Base-by-base conservation (phyloP, 371 early-diverging fungal genomes). In the Phascolomyces articulosus region DNA sequence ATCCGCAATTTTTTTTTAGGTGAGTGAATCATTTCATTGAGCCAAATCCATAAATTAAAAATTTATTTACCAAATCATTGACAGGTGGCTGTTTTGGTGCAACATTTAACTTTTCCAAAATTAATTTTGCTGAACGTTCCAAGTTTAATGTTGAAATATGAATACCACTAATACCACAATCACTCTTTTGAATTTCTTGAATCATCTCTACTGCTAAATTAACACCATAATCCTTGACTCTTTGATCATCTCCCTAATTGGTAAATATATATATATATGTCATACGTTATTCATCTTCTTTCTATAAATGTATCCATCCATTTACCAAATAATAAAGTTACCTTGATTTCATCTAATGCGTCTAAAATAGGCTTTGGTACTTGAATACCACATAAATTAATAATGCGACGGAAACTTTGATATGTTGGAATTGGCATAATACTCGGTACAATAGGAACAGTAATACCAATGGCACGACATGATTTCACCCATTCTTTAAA, bases 351-450 rank as follows among this genome's bases (percentile, higher is more conserved):
- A 34, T 95, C 96, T 57, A 98, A 74, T 40, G 74, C 87, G 4
- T 77, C 75, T 51, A 83, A 63, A 23, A 98, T 84, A 8, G 69
- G 15, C 13, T 77, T 66, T 0, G 98, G 98, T 16, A 98, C 94
- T 15, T 73, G 67, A 29, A 95, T 88, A 67, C 93, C 89, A 63
- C 91, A 91, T 29, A 96, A 80, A 59, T 88, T 85, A 58, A 90
- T 91, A 80, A 97, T 92, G 26, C 97, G 82, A 58, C 92, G 85
- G 83, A 98, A 98, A 27, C 92, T 92, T 65, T 89, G 91, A 71
- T 92, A 95, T 40, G 87, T 90, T 67, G 96, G 96, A 66, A 97
- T 95, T 31, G 97, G 95, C 93, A 98, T 91, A 58, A 98, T 90
- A 20, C 96, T 96, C 4, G 98, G 95, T 27, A 97, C 84, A 68